Evolutionary conservation across 441 rosid species (phyloP), one percentile per base, ranked within the genome.

Genomic region (Biscutella laevigata): DNA sequence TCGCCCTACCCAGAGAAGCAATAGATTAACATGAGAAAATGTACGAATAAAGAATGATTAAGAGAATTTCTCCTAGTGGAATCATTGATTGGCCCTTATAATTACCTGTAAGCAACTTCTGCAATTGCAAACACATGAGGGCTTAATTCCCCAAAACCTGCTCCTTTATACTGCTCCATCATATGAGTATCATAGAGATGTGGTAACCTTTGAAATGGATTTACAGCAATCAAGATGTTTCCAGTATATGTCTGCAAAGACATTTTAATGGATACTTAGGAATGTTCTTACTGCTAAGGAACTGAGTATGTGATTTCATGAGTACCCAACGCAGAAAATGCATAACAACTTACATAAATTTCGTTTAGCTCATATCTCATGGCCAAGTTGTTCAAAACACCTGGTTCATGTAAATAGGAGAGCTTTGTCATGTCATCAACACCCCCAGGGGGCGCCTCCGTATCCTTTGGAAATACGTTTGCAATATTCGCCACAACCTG

Each of bases 341-440:
- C 22, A 64, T 45, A 48, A 36, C 26, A 48, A 63, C 83, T 75
- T 74, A 94, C 99, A 73, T 94, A 94, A 43, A 94, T 89, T 76
- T 94, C 99, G 28, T 94, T 94, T 41, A 94, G 94, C 44, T 85
- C 99, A 65, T 86, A 94, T 83, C 99, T 80, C 55, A 79, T 39
- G 29, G 97, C 87, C 81, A 94, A 69, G 71, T 94, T 94, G 60
- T 81, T 75, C 70, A 94, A 64, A 69, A 94, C 99, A 66, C 99
- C 99, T 2, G 99, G 99, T 61, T 94, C 99, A 29, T 94, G 97
- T 78, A 94, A 67, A 72, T 94, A n/a, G n/a, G 99, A 83, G 66
- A 94, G 91, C 80, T 94, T 94, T 49, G 99, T 94, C 99, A 94
- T 94, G 80, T 94, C 99, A 85, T 94, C 99, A 35, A 89, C 99